Conservation (phyloP, 2,329 filamentous ascomycete genomes). For the Dendrostoma leiphaemia region DNA sequence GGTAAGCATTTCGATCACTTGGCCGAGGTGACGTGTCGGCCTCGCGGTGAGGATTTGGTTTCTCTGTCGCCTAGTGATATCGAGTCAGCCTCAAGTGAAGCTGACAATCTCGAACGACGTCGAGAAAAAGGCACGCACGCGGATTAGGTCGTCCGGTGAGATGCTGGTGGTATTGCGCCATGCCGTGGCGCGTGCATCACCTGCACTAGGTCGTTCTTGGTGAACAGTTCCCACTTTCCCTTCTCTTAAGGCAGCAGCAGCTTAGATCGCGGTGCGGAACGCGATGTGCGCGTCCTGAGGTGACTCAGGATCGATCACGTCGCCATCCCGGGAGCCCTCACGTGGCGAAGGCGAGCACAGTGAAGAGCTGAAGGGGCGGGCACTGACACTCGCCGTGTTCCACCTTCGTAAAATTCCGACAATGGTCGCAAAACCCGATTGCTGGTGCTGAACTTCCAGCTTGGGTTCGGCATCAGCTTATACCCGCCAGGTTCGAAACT, state of each 20-base stretch:
- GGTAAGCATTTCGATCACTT: not conserved
- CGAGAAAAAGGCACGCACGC: not conserved
- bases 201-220: no score
- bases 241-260: slow-evolving; percentile 2
- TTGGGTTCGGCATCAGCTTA: no score
- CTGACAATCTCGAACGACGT: not conserved
- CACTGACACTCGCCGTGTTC: not conserved
- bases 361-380: not conserved
- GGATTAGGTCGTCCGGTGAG: no score
- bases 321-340: not conserved
- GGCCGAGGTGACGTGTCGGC: not conserved
- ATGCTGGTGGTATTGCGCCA: not conserved
- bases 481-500: no score
- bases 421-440: not conserved
- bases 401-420: no score
- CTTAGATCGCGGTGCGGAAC: not conserved
- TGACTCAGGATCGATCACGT: not conserved
- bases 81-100: not conserved
- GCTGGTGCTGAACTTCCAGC: not conserved
- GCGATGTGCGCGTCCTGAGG: not conserved
- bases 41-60: not conserved
- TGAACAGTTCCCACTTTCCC: no score
- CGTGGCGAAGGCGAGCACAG: not conserved
- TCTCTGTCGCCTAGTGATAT: not conserved
- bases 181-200: not conserved